Base-by-base conservation (phyloP, 768 basidiomycete species). In the Stropharia rugosoannulata region DNA sequence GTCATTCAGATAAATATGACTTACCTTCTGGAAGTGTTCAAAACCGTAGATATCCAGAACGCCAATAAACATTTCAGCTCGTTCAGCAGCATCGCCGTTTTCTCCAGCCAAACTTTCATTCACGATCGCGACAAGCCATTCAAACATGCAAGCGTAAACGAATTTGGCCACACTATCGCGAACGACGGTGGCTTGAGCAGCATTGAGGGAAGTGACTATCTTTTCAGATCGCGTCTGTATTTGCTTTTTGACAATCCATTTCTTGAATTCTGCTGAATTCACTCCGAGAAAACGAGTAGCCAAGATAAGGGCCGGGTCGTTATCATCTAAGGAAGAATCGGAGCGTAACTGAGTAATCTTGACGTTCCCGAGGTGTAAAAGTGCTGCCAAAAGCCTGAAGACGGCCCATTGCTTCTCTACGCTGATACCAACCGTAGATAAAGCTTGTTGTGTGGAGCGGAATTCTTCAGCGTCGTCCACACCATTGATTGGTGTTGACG, bases 321-420 rank as follows among this genome's bases (percentile, higher is more conserved):
- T 80, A 63, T 95, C 94, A 56, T 92, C 86, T 45, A 99, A 81
- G 10, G 81, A 76, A 2, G 95, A 88, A 66, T 99, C 96, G 36
- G 79, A 87, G 39, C 96, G 84, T 43, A 80, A 73, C 61, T 87
- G 85, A 16, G 84, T 86, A 64, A 99, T 85, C 72, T 92, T 93
- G 74, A 98, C 90, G 72, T 99, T 99, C 41, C 97, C 97, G n/a
- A 99, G 84, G 73, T 99, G 97, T 37, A 99, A 81, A 37, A 99
- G 80, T 6, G 94, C 91, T 8, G 97, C 90, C 41, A 99, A 80
- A 36, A 99, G 80, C 60, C 90, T 86, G 75, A 98, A 99, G 55
- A 98, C 95, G 10, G 92, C 93, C 97, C 95, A 98, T 71, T 98
- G 97, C 66, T 93, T 92, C 71, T 98, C 95, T 51, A 98, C 91